Conservation (phyloP, 1,284 basidiomycete species). For the Wolfiporia cocos region DNA sequence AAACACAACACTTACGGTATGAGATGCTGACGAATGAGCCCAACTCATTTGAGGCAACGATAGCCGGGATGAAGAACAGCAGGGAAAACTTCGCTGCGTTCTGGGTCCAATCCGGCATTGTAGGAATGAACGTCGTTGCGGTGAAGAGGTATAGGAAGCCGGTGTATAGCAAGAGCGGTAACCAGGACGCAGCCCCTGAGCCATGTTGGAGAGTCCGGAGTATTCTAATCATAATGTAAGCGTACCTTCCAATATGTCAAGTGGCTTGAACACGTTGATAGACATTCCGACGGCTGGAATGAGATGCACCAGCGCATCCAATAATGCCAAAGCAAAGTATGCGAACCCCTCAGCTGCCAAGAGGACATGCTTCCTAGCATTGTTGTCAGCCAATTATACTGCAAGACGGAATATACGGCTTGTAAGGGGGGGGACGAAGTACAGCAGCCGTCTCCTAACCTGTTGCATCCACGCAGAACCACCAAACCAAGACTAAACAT, state of each 20-base stretch:
- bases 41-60: slow-evolving; percentile 49
- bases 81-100: slow-evolving; percentile 40
- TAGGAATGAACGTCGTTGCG: slow-evolving; percentile 39
- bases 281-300: slow-evolving; percentile 42
- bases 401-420: background rate
- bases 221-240: background rate
- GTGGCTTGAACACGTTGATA: slow-evolving; percentile 28
- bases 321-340: slow-evolving; percentile 50
- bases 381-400: background rate
- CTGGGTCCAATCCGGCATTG: slow-evolving; percentile 44
- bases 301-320: slow-evolving; percentile 55
- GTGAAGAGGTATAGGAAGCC: slow-evolving; percentile 49
- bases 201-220: slow-evolving; percentile 2
- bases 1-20: slow-evolving; percentile 42
- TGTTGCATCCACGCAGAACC: slow-evolving; percentile 42
- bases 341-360: slow-evolving; percentile 56
- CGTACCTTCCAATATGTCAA: slow-evolving; percentile 44
- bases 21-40: slow-evolving; percentile 59
- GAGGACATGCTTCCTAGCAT: slow-evolving; percentile 45
- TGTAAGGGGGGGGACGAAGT: background rate
- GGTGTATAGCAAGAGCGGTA: slow-evolving; percentile 52
- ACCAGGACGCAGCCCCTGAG: slow-evolving; percentile 46
- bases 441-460: slow-evolving; percentile 33
- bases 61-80: slow-evolving; percentile 46
- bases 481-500: slow-evolving; percentile 49